Conservation (phyloP, 2,329 filamentous ascomycete species). For the Aspergillus nomiae region DNA sequence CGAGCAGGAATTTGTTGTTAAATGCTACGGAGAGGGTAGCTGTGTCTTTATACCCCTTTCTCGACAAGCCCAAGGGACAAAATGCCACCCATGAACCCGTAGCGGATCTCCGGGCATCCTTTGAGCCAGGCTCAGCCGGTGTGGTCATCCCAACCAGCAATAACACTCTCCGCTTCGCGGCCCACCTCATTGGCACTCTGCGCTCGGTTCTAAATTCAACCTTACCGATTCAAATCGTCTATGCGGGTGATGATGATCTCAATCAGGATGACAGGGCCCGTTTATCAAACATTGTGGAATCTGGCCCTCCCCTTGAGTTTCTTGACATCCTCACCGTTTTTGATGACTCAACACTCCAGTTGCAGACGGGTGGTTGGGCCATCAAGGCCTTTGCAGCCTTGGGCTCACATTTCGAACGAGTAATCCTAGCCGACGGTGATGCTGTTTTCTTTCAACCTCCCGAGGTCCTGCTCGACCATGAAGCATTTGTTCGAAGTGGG, state of each 20-base stretch:
- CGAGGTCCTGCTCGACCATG: constrained; percentile 8
- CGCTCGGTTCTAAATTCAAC: constrained; percentile 9
- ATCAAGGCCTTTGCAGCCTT: constrained; percentile 13
- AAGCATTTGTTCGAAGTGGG: neutral
- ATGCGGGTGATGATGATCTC: constrained; percentile 7
- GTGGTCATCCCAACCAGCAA: constrained; percentile 15
- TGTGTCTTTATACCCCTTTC: constrained; percentile 5
- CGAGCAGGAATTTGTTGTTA: neutral
- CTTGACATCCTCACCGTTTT: constrained; percentile 12
- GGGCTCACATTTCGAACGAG: constrained; percentile 7
- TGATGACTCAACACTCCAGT: constrained; percentile 4
- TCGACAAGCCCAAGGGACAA: neutral
- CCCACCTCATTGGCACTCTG: constrained; percentile 6
- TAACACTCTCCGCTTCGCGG: constrained; percentile 11
- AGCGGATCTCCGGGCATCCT: constrained; percentile 6
- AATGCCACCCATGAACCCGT: neutral
- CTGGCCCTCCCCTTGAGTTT: constrained; percentile 8
- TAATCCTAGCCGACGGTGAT: constrained; percentile 10
- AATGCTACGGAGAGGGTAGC: constrained; percentile 3
- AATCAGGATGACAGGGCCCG: neutral
- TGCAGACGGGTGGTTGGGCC: constrained; percentile 10
- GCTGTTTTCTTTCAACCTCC: constrained; percentile 11
- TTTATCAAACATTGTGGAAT: neutral
- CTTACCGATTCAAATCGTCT: constrained; percentile 9
- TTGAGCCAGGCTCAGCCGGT: neutral